phyloP scores from a whole-genome alignment of 1,139 yeast species.

The Lodderomyces theae region DNA sequence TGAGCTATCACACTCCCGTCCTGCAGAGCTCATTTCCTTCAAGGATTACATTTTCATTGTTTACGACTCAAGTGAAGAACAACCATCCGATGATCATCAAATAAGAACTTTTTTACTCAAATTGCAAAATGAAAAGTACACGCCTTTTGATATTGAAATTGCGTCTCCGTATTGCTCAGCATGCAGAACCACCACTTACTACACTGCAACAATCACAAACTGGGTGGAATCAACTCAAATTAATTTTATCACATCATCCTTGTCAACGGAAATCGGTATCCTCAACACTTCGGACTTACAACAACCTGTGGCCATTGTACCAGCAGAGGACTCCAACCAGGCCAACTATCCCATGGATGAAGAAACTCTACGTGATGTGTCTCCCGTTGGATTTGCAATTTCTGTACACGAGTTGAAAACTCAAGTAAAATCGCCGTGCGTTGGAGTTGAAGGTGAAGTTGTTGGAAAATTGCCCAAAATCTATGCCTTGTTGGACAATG shows the following conservation, averaged over 20 bases:
- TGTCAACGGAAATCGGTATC: constrained; percentile 55
- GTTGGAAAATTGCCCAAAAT: constrained; percentile 58
- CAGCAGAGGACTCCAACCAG: constrained; percentile 60
- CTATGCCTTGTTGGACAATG: constrained; percentile 61
- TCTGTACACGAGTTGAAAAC: constrained; percentile 48
- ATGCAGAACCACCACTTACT: constrained; percentile 49
- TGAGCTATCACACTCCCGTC: constrained; percentile 3
- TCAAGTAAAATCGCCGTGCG: constrained; percentile 51
- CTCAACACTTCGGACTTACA: constrained; percentile 7
- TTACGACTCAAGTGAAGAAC: constrained; percentile 10
- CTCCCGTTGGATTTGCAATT: constrained; percentile 65
- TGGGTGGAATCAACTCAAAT: constrained; percentile 38
- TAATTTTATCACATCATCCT: constrained; percentile 54
- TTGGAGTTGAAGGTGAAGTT: constrained; percentile 50
- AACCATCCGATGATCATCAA: constrained; percentile 20
- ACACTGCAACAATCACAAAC: constrained; percentile 36
- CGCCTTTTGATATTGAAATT: constrained; percentile 29
- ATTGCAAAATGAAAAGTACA: constrained; percentile 8
- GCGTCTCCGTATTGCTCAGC: constrained; percentile 60
- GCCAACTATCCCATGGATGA: constrained; percentile 72
- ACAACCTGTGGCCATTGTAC: too few relatives aligned
- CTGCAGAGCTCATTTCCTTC: constrained; percentile 7
- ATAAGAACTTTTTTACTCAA: constrained; percentile 10
- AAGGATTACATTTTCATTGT: background rate
- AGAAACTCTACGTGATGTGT: constrained; percentile 62